Evolutionary conservation across 2,329 filamentous ascomycete genomes (phyloP), one percentile per base, ranked within the genome.

Genomic region (Neonectria punicea): DNA sequence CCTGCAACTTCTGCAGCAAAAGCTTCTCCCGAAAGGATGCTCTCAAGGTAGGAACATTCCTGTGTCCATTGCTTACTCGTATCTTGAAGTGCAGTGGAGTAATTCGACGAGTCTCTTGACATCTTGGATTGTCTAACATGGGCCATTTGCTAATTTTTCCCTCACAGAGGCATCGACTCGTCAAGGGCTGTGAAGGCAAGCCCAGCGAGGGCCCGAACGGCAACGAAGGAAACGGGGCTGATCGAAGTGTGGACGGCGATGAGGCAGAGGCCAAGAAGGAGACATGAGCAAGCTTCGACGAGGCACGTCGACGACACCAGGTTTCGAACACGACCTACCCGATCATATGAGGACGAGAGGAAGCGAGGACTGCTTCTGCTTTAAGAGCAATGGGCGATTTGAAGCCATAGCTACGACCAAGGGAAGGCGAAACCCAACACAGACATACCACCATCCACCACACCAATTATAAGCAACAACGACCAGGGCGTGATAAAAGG

Each of bases 21-120:
- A 96, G 93, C 77, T 99, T 99, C 76, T 98, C 94, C 3, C 87
- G 96, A 65, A 98, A 98, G 78, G 96, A 98, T 80, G 96, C 96
- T 10, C 84, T 99, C 32, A 98, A 98, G 92, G 96, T 98, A 83
- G 74, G 88, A 68, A 56, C 41, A 14, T 18, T 16, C 25, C 28
- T 50, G 13, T 20, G 5, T 7, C 9, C 43, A 50, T 50, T 49
- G 22, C 16, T 32, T 32, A 13, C 28, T 32, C 16, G 16, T 30
- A 9, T 30, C 4, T 18, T n/a, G 5, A 50, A 50, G 28, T n/a
- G 3, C 25, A 30, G 25, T 16, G 28, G 25, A 25, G n/a, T 4
- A 13, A 13, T n/a, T 14, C 4, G 16, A 18, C n/a, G 4, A 18
- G 39, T 32, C 10, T 44, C 5, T n/a, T 9, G 9, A 25, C 5